Percentiles rank a stretch among this genome's conserved stretches.
Conservation (phyloP, 306 rosid species). For the Quercus variabilis region DNA sequence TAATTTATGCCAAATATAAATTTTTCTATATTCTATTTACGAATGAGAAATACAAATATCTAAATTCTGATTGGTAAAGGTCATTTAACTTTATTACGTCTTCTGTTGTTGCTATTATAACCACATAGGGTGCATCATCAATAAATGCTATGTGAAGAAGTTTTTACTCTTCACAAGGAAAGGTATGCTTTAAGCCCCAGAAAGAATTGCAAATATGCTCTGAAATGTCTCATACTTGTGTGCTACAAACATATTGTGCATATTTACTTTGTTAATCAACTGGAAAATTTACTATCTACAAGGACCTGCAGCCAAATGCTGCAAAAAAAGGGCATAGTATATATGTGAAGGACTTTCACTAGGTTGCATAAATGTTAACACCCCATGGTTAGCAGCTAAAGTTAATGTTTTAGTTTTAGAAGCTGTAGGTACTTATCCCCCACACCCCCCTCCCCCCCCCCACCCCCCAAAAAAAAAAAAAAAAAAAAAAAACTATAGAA, state of each 20-base stretch:
- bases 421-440: not conserved
- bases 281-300: not conserved
- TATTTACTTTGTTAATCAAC: not conserved
- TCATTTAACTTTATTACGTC: not conserved
- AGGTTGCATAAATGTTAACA: not conserved
- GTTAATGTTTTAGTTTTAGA: slow-evolving; percentile 1
- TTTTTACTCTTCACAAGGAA: not conserved
- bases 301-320: not conserved
- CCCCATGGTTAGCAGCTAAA: not conserved
- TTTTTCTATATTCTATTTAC: too few relatives aligned
- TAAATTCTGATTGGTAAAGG: not conserved
- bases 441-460: too few relatives aligned
- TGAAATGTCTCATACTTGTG: too few relatives aligned
- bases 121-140: not conserved
- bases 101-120: not conserved
- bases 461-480: too few relatives aligned
- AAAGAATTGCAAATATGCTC: too few relatives aligned
- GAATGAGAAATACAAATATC: not conserved
- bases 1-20: not conserved
- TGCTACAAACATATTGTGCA: too few relatives aligned
- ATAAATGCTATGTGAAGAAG: not conserved
- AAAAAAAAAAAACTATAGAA: not conserved
- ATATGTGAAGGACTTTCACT: not conserved
- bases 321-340: not conserved
- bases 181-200: too few relatives aligned